Evolutionary conservation across 306 rosid species (phyloP).

Genomic region (Boehmeria nivea): DNA sequence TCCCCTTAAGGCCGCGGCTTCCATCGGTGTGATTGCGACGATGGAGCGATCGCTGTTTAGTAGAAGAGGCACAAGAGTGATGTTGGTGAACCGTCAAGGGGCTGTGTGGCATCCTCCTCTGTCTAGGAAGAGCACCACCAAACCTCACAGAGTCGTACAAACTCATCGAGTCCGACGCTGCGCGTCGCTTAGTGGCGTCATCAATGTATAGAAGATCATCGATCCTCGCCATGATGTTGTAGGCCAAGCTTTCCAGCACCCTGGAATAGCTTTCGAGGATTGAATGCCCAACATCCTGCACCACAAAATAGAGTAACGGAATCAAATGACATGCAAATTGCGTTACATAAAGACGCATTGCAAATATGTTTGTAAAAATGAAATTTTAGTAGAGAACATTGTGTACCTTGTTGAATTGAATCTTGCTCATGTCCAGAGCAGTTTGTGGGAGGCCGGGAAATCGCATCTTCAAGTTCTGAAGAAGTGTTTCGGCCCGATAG

Average conservation of each 20-base stretch:
- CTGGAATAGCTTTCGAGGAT: conserved; percentile 49
- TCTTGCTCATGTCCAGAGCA: conserved; percentile 44
- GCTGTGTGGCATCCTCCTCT: conserved; percentile 20
- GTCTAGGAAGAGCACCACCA: conserved; percentile 13
- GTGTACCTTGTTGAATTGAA: conserved; percentile 40
- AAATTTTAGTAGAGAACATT: not conserved
- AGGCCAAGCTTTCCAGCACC: conserved; percentile 50
- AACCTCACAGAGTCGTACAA: conserved; percentile 21
- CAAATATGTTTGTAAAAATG: too few species aligned
- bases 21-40: conserved; percentile 1
- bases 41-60: conserved; percentile 7
- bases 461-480: conserved; percentile 28
- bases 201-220: conserved; percentile 45
- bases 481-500: conserved; percentile 31
- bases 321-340: too few species aligned
- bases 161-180: conserved; percentile 21
- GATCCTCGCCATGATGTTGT: conserved; percentile 42
- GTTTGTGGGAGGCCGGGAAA: conserved; percentile 50
- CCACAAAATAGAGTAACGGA: not conserved
- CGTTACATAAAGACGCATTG: not conserved
- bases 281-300: conserved; percentile 45
- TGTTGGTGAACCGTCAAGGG: conserved; percentile 22
- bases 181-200: conserved; percentile 34
- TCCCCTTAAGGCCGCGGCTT: not conserved
- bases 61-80: conserved; percentile 7